Percentiles rank a stretch among this genome's conserved stretches.
Evolutionary conservation across 2,329 filamentous ascomycete species (phyloP).

Genomic region (Verticillium nubilum): DNA sequence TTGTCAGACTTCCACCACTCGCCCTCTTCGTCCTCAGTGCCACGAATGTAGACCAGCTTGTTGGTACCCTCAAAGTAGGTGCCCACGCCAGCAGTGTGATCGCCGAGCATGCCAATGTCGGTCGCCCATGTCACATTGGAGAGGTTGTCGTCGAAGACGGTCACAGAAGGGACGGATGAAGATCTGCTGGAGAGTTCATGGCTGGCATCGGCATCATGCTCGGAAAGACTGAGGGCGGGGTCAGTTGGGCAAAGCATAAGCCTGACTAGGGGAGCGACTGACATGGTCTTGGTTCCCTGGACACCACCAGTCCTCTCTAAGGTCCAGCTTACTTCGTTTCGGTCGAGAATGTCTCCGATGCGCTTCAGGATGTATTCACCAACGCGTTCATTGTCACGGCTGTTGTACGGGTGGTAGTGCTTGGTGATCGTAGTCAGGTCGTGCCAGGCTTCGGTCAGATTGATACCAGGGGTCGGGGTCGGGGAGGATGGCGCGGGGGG

Average conservation of each 20-base stretch:
- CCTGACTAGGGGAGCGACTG: slow-evolving; percentile 3
- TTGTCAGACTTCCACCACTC: slow-evolving; percentile 62
- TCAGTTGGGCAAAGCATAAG: neutral
- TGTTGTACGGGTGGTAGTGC: slow-evolving; percentile 85
- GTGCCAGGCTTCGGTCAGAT: slow-evolving; percentile 79
- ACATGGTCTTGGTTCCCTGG: slow-evolving; percentile 16
- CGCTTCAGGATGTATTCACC: slow-evolving; percentile 69
- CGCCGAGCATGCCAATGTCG: slow-evolving; percentile 21
- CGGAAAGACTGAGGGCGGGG: neutral
- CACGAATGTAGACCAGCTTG: slow-evolving; percentile 85
- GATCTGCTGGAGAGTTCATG: neutral
- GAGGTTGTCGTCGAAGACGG: slow-evolving; percentile 71
- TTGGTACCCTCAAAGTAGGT: slow-evolving; percentile 93
- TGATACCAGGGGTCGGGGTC: slow-evolving; percentile 49
- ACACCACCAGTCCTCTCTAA: slow-evolving; percentile 30
- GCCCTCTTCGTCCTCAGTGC: slow-evolving; percentile 65
- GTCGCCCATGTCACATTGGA: slow-evolving; percentile 70
- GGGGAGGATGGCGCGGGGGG: slow-evolving; percentile 56
- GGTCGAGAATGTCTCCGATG: slow-evolving; percentile 62
- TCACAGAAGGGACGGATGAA: slow-evolving; percentile 38
- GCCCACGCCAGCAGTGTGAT: slow-evolving; percentile 26
- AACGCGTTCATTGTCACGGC: slow-evolving; percentile 73
- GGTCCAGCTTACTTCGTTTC: slow-evolving; percentile 48
- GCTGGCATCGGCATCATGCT: neutral
- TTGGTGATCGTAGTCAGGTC: slow-evolving; percentile 73